These are phyloP conservation scores for Leishmania gerbilli DNA, from an alignment of 208 protist genomes.

Conservation along the genomic window DNA sequence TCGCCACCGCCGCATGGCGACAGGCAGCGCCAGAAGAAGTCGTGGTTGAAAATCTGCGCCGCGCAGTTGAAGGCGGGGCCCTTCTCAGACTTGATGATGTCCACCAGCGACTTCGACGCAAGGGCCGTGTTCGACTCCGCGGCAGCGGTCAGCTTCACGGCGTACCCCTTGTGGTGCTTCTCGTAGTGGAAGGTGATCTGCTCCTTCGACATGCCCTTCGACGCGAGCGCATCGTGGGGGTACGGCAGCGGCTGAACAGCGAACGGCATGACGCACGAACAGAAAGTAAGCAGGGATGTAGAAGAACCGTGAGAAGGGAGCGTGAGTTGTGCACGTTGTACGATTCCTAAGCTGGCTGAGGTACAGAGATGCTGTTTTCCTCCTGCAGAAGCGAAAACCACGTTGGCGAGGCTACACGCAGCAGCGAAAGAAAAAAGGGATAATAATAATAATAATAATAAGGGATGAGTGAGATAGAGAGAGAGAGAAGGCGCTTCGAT, in stretches of 20 bases:
- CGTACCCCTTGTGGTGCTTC: constrained; percentile 94
- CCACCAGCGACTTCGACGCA: constrained; percentile 70
- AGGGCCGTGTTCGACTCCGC: constrained; percentile 63
- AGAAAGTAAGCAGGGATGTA: not conserved
- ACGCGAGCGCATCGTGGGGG: constrained; percentile 68
- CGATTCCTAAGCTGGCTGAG: not conserved
- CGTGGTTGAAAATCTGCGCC: constrained; percentile 95
- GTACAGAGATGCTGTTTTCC: not conserved
- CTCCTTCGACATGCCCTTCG: constrained; percentile 88
- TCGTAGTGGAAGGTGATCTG: constrained; percentile 92
- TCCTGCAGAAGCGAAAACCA: not conserved
- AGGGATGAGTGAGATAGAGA: not conserved
- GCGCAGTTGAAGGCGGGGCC: constrained; percentile 92
- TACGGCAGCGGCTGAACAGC: constrained; percentile 77
- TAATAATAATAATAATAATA: not conserved
- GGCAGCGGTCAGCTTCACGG: constrained; percentile 88
- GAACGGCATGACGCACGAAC: constrained; percentile 55
- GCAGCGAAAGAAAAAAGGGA: not conserved
- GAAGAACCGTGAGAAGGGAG: not conserved
- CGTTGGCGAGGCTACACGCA: not conserved
- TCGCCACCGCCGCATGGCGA: constrained; percentile 62
- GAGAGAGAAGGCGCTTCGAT: not conserved
- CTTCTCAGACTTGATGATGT: constrained; percentile 84
- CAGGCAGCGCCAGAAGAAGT: constrained; percentile 94
- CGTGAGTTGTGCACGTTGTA: not conserved